phyloP scores from a whole-genome alignment of 2,329 filamentous ascomycete species.

The Phoma sp. region DNA sequence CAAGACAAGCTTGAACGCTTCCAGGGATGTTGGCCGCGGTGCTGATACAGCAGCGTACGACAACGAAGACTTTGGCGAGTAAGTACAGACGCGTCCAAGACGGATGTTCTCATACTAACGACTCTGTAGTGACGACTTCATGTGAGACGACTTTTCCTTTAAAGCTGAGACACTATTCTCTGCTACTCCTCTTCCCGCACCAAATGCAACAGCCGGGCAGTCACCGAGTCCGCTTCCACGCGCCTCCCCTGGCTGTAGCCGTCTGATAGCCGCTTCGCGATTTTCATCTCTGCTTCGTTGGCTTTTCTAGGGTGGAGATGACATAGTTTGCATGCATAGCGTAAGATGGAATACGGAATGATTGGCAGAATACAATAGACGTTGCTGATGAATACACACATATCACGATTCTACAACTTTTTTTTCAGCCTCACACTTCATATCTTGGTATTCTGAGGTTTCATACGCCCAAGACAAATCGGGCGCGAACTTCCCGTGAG shows the following conservation, averaged over 20 bases:
- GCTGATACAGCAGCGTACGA: slow-evolving; percentile 82
- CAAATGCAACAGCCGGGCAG: slow-evolving; percentile 18
- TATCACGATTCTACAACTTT: background rate
- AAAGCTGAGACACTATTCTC: slow-evolving; percentile 3
- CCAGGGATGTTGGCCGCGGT: slow-evolving; percentile 61
- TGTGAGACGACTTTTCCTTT: slow-evolving; percentile 34
- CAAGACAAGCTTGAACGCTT: slow-evolving; percentile 81
- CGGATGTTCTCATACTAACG: slow-evolving; percentile 25
- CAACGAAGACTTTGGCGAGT: slow-evolving; percentile 86
- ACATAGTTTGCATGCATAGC: slow-evolving; percentile 24
- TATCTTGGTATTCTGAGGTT: background rate
- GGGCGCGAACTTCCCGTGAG: background rate
- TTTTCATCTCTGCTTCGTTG: slow-evolving; percentile 13
- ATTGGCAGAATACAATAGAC: slow-evolving; percentile 1
- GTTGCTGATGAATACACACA: slow-evolving; percentile 7
- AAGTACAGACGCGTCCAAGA: slow-evolving; percentile 55
- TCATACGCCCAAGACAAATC: background rate
- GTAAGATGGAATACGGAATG: background rate
- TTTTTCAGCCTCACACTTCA: background rate
- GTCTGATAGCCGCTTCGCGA: slow-evolving; percentile 1
- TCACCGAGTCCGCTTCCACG: slow-evolving; percentile 6
- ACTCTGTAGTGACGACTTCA: slow-evolving; percentile 46
- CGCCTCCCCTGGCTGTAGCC: background rate
- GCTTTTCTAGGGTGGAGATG: slow-evolving; percentile 8
- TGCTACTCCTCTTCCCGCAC: slow-evolving; percentile 16